Conservation (phyloP, 352 stramenopile species). For the Phytophthora foliorum region DNA sequence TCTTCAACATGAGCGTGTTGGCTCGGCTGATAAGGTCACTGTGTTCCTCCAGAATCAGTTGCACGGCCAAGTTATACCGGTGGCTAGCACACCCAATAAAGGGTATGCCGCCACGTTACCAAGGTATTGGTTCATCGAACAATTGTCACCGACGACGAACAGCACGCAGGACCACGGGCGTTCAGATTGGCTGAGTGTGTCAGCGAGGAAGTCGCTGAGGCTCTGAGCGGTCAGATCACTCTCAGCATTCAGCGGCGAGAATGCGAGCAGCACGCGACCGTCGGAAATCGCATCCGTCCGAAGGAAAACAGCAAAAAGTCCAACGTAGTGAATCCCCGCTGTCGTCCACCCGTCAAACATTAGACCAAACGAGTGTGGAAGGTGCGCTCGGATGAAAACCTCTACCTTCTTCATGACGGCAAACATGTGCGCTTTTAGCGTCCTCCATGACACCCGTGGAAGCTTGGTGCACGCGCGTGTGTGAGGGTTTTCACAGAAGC, state of each 20-base stretch:
- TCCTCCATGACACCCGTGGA: neutral
- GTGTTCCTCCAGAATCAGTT: neutral
- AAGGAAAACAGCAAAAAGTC: slow-evolving; percentile 1
- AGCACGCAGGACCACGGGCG: slow-evolving; percentile 1
- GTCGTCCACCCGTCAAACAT: slow-evolving; percentile 10
- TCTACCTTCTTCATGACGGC: neutral
- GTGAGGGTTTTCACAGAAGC: neutral
- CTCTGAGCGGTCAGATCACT: neutral
- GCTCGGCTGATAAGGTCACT: neutral
- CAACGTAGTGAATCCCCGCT: neutral
- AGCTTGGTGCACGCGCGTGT: neutral
- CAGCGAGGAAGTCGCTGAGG: slow-evolving; percentile 1
- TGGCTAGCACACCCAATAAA: neutral
- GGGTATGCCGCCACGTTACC: slow-evolving; percentile 1
- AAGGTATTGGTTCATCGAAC: slow-evolving; percentile 3
- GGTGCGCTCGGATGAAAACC: neutral
- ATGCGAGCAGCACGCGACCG: neutral
- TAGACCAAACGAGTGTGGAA: neutral
- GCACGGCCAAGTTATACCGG: slow-evolving; percentile 3
- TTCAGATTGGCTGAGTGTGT: neutral
- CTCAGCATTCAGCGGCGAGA: neutral
- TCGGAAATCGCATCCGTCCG: neutral
- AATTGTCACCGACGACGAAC: slow-evolving; percentile 3
- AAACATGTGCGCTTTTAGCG: neutral
- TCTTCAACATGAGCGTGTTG: slow-evolving; percentile 4